A percentile compares a stretch with the other conserved stretches of the same genome.
Evolutionary conservation across 352 stramenopile species (phyloP).

Genomic region (Blastocystis sp.): DNA sequence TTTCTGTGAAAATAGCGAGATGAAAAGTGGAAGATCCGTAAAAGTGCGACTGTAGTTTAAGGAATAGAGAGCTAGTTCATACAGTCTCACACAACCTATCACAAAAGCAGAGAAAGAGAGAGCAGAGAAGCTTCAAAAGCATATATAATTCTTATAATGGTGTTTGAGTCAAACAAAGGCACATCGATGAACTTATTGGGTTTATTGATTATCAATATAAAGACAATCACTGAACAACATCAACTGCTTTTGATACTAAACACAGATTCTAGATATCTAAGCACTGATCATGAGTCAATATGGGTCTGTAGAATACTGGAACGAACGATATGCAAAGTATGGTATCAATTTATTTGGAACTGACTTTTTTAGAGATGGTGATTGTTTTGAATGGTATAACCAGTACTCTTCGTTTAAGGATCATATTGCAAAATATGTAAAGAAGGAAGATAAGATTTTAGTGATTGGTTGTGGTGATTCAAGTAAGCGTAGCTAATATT

Average conservation of each 20-base stretch:
- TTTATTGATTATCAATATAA: constrained; percentile 38
- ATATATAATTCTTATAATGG: neutral
- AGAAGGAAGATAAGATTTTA: constrained; percentile 54
- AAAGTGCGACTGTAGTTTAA: neutral
- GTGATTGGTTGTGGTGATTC: constrained; percentile 61
- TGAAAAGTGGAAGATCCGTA: neutral
- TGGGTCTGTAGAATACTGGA: constrained; percentile 57
- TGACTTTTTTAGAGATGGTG: constrained; percentile 1
- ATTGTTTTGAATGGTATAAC: constrained; percentile 57
- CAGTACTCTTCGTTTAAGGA: constrained; percentile 28
- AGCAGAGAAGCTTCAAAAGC: neutral
- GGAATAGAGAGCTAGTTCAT: neutral
- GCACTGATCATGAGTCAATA: constrained; percentile 37
- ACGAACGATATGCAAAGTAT: constrained; percentile 61
- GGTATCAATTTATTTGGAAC: neutral
- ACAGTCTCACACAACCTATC: neutral
- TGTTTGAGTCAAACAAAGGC: neutral
- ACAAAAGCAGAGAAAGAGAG: constrained; percentile 15
- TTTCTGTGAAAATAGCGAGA: neutral
- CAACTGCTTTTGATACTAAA: neutral
- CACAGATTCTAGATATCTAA: neutral
- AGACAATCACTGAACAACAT: neutral
- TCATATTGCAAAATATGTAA: constrained; percentile 12
- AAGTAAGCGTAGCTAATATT: neutral
- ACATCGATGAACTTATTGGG: neutral